A percentile compares a stretch with the other conserved stretches of the same genome.
These are phyloP conservation scores for Globisporangium solare DNA, from an alignment of 352 stramenopile genomes.

Conservation along the genomic window DNA sequence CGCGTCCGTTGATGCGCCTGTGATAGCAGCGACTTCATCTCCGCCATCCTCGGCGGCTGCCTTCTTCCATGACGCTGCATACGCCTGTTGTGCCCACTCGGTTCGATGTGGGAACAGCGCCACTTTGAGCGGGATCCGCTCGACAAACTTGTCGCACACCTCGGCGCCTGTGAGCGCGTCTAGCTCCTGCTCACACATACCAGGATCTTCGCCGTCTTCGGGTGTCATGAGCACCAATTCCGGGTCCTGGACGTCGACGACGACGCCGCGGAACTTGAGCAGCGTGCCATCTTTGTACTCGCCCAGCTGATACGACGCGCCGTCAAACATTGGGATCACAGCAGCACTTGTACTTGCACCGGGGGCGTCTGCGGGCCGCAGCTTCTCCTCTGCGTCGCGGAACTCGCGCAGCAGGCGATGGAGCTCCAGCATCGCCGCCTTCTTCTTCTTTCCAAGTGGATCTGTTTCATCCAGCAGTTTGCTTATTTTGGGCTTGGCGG, in stretches of 20 bases:
- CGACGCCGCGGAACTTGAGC: conserved; percentile 62
- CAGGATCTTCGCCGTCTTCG: conserved; percentile 6
- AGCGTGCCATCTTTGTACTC: conserved; percentile 49
- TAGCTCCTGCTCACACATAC: not conserved
- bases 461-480: not conserved
- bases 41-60: not conserved
- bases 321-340: conserved; percentile 37
- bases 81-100: conserved; percentile 41
- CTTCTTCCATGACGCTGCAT: conserved; percentile 10
- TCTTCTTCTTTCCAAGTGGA: conserved; percentile 2
- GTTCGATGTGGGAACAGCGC: conserved; percentile 55
- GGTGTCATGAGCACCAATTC: conserved; percentile 49
- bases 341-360: not conserved
- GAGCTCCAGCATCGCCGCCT: conserved; percentile 10
- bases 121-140: conserved; percentile 60
- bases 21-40: not conserved
- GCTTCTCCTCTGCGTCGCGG: conserved; percentile 9
- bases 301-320: conserved; percentile 36
- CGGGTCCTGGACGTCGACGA: conserved; percentile 70
- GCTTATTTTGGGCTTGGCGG: conserved; percentile 4
- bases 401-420: conserved; percentile 10
- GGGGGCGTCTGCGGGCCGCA: not conserved
- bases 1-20: not conserved
- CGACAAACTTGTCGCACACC: conserved; percentile 32
- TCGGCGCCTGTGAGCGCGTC: conserved; percentile 10